Evolutionary conservation across 768 basidiomycete species (phyloP).

Genomic region (Trametes elegans): DNA sequence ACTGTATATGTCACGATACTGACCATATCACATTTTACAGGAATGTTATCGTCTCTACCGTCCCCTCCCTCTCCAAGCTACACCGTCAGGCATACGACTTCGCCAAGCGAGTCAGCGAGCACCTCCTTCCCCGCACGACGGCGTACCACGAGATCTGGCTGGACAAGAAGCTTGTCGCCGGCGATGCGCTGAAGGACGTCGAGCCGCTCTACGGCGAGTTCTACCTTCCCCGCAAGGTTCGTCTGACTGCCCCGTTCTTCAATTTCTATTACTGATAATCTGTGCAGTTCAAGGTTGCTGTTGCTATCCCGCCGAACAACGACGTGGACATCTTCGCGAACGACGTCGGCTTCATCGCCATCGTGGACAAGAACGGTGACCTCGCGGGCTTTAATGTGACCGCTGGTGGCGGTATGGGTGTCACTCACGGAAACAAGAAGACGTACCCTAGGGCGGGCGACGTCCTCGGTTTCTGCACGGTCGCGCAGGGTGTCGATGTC

Average conservation of each 20-base stretch:
- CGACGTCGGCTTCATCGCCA: conserved; percentile 96
- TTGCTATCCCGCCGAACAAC: conserved; percentile 95
- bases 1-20: background rate
- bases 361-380: conserved; percentile 71
- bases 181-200: conserved; percentile 89
- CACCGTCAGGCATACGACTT: conserved; percentile 85
- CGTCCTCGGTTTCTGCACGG: conserved; percentile 89
- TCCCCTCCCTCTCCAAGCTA: conserved; percentile 84
- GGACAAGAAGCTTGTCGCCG: conserved; percentile 94
- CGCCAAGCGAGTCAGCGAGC: conserved; percentile 77
- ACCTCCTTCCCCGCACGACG: conserved; percentile 83
- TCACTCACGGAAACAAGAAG: conserved; percentile 98
- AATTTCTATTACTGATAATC: background rate
- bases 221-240: conserved; percentile 93
- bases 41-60: conserved; percentile 89
- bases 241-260: conserved; percentile 18
- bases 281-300: conserved; percentile 89
- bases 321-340: conserved; percentile 95
- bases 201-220: conserved; percentile 98
- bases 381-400: conserved; percentile 92
- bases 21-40: conserved; percentile 37
- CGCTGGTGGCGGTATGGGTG: conserved; percentile 98
- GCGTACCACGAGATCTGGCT: conserved; percentile 99
- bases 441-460: conserved; percentile 91
- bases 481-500: conserved; percentile 79